Base-by-base conservation (phyloP, 768 basidiomycete genomes). In the Trametes cubensis region DNA sequence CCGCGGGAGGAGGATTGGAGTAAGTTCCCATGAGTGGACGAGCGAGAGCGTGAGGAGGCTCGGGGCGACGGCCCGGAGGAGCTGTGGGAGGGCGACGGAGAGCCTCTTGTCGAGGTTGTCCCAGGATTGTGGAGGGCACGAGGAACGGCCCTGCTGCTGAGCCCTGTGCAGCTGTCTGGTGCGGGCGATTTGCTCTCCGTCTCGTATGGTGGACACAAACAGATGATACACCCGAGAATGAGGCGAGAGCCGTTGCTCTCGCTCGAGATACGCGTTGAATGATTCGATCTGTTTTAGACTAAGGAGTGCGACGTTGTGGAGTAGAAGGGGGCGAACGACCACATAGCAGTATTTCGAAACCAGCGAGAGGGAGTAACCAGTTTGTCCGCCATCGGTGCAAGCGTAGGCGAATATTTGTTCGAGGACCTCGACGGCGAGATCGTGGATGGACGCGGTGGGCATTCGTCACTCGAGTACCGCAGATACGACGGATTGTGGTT, bases 301-400 rank as follows among this genome's bases (percentile, higher is more conserved):
- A 5, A 64, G 42, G 30, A 74, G 62, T 4, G 68, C 65, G 30
- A 74, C 54, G 30, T 69, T 70, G 46, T 70, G 69, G 25, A 70
- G 51, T 7, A 62, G 64, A 58, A 67, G 66, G 1, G 70, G 68
- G 7, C 52, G 64, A 2, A 71, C 63, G 42, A 66, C 67, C 1
- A 55, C 63, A 20, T 65, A 69, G 56, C 70, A 61, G 40, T 70
- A 66, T n/a, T 65, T 64, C 4, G 74, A 73, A 28, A 71, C 70
- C 18, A 66, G 66, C 0, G 72, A 61, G 17, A 75, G 66, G 15
- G 73, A 66, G 39, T 67, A 69, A 3, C 66, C 73, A 5, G 70
- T 68, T 20, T n/a, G 63, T 0, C 73, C 74, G 45, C 69, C 72
- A 55, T 72, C 74, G 5, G 66, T 64, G 54, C 74, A 73, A 8